Evolutionary conservation across 1,139 yeast genomes (phyloP).

Genomic region (Scheffersomyces parashehatae): DNA sequence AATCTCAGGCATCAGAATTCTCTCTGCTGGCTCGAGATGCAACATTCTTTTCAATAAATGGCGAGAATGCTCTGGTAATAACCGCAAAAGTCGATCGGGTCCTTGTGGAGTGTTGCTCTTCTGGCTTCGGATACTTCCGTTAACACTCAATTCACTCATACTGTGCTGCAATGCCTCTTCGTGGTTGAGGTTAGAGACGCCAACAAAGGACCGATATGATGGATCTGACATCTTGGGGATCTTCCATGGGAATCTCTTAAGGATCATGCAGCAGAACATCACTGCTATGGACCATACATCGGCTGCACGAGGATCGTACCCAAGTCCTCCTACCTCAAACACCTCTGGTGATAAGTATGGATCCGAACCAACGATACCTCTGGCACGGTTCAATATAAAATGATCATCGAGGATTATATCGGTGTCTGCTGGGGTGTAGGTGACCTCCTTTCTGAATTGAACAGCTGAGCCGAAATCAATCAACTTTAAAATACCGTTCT

Average conservation of each 20-base stretch:
- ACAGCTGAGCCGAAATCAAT: constrained; percentile 82
- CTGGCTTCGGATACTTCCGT: constrained; percentile 4
- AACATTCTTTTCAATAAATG: constrained; percentile 37
- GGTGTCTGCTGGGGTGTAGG: constrained; percentile 4
- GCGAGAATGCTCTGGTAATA: constrained; percentile 39
- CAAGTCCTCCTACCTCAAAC: constrained; percentile 40
- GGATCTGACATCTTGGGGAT: constrained; percentile 62
- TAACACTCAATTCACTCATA: constrained; percentile 1
- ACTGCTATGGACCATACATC: constrained; percentile 83
- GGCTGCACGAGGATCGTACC: constrained; percentile 70
- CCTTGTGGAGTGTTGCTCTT: constrained; percentile 19
- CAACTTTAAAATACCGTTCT: constrained; percentile 61
- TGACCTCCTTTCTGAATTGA: constrained; percentile 46
- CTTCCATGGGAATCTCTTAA: constrained; percentile 79
- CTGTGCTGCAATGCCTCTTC: constrained; percentile 9
- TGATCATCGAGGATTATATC: constrained; percentile 21
- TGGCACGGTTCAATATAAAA: constrained; percentile 39
- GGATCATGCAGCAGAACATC: constrained; percentile 72
- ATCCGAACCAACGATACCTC: constrained; percentile 80
- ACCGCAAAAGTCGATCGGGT: constrained; percentile 34
- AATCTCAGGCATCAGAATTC: constrained; percentile 34
- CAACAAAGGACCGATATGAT: constrained; percentile 47
- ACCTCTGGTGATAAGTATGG: constrained; percentile 83
- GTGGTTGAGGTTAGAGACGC: constrained; percentile 7
- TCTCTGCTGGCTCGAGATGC: constrained; percentile 24